These are phyloP conservation scores for Podospora anserina DNA, from an alignment of 495 filamentous ascomycete species.

Conservation along the genomic window DNA sequence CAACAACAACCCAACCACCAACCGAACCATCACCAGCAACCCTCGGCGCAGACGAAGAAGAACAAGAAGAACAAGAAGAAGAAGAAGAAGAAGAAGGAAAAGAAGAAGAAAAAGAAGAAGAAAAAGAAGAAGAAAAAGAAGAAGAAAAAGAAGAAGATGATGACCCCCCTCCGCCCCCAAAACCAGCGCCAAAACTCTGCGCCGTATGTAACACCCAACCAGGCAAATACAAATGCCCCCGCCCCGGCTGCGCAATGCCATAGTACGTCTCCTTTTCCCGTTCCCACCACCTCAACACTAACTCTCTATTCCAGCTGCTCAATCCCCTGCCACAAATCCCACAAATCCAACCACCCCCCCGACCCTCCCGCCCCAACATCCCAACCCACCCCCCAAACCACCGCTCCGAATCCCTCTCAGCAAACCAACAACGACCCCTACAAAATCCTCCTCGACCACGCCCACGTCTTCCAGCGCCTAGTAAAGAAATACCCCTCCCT, in stretches of 20 bases:
- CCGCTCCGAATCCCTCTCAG: conserved; percentile 1
- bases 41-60: conserved; percentile 7
- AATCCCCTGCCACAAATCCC: conserved; percentile 61
- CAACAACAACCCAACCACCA: conserved; percentile 7
- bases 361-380: conserved; percentile 12
- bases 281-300: conserved; percentile 1
- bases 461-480: conserved; percentile 48
- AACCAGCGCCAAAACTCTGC: conserved; percentile 39
- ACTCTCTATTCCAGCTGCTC: conserved; percentile 55
- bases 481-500: conserved; percentile 54
- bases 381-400: conserved; percentile 10
- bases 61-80: no score
- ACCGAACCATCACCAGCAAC: conserved; percentile 13
- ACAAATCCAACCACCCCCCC: conserved; percentile 50
- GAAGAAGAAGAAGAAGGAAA: no score
- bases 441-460: conserved; percentile 38
- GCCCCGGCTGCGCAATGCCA: conserved; percentile 49
- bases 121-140: no score
- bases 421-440: conserved; percentile 31
- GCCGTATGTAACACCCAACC: conserved; percentile 56
- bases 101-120: background rate
- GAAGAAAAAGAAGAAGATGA: background rate
- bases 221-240: conserved; percentile 65
- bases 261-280: conserved; percentile 48
- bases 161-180: conserved; percentile 12